Conservation (phyloP, 2,329 filamentous ascomycete genomes). For the Trematosphaeria pertusa region DNA sequence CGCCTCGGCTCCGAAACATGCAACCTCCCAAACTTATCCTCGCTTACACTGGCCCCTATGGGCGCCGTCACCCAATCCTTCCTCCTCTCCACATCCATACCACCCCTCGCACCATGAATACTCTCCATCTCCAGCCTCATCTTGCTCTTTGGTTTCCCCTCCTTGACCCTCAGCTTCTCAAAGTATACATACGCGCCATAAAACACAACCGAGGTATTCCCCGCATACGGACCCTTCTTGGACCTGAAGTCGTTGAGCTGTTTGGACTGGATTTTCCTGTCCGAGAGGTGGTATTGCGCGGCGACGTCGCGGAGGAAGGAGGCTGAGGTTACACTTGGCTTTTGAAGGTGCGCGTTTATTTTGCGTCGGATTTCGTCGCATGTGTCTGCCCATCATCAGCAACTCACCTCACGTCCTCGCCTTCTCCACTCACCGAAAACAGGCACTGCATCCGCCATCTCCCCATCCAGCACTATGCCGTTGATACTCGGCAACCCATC, state of each 20-base stretch:
- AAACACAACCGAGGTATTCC: constrained; percentile 59
- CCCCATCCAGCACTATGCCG: constrained; percentile 55
- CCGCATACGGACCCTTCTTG: constrained; percentile 57
- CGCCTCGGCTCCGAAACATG: background rate
- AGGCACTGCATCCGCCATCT: constrained; percentile 55
- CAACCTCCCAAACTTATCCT: constrained; percentile 11
- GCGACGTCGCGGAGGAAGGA: constrained; percentile 59
- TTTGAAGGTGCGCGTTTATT: constrained; percentile 59
- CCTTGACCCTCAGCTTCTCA: constrained; percentile 63
- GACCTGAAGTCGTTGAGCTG: constrained; percentile 59
- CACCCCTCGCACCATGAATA: constrained; percentile 12
- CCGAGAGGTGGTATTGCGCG: constrained; percentile 49
- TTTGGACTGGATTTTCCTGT: constrained; percentile 50
- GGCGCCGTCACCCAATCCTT: background rate
- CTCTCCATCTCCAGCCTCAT: constrained; percentile 61
- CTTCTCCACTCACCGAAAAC: constrained; percentile 55
- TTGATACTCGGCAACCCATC: constrained; percentile 36
- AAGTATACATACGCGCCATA: constrained; percentile 66
- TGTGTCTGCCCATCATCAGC: too few relatives aligned
- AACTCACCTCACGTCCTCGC: too few relatives aligned
- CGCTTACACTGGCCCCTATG: background rate
- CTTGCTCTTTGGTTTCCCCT: constrained; percentile 60
- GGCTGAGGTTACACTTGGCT: constrained; percentile 59
- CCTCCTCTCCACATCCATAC: constrained; percentile 11
- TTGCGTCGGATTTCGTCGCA: constrained; percentile 66